Evolutionary conservation across 352 stramenopile species (phyloP).

Genomic region (Pythium chondricola): DNA sequence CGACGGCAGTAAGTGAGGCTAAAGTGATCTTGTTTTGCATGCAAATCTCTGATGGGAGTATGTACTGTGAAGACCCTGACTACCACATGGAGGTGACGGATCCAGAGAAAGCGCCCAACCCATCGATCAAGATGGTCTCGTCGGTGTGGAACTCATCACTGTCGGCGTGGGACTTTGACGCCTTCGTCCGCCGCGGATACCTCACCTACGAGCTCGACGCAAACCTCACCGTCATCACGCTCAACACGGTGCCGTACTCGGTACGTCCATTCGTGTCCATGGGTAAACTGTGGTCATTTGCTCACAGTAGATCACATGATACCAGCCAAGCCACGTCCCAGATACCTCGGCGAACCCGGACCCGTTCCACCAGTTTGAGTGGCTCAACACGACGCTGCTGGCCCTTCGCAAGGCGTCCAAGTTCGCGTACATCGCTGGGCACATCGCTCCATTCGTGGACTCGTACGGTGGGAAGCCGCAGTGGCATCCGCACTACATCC

Average conservation of each 20-base stretch:
- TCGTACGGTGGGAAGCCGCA: slow-evolving; percentile 74
- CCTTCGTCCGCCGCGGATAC: slow-evolving; percentile 55
- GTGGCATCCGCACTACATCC: slow-evolving; percentile 85
- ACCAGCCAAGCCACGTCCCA: slow-evolving; percentile 75
- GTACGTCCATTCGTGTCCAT: slow-evolving; percentile 32
- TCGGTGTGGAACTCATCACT: slow-evolving; percentile 45
- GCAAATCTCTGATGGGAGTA: not conserved
- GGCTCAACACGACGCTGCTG: slow-evolving; percentile 76
- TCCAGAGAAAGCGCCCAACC: slow-evolving; percentile 39
- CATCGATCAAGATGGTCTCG: slow-evolving; percentile 48
- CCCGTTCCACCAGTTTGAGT: slow-evolving; percentile 87
- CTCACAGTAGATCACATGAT: too few relatives aligned
- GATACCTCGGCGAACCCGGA: slow-evolving; percentile 63
- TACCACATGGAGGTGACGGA: slow-evolving; percentile 78
- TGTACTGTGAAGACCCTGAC: slow-evolving; percentile 33
- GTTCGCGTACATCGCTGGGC: slow-evolving; percentile 82
- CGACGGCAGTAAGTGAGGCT: slow-evolving; percentile 40
- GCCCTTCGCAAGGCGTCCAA: slow-evolving; percentile 31
- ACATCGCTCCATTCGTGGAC: slow-evolving; percentile 89
- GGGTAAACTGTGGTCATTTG: not conserved
- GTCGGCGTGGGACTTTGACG: slow-evolving; percentile 39
- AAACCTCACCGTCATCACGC: slow-evolving; percentile 56
- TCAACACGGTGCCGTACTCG: slow-evolving; percentile 83
- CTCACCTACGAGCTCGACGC: slow-evolving; percentile 57
- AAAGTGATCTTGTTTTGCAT: not conserved